Conservation (phyloP, 495 filamentous ascomycete species). For the Penicillium pancosmium region DNA sequence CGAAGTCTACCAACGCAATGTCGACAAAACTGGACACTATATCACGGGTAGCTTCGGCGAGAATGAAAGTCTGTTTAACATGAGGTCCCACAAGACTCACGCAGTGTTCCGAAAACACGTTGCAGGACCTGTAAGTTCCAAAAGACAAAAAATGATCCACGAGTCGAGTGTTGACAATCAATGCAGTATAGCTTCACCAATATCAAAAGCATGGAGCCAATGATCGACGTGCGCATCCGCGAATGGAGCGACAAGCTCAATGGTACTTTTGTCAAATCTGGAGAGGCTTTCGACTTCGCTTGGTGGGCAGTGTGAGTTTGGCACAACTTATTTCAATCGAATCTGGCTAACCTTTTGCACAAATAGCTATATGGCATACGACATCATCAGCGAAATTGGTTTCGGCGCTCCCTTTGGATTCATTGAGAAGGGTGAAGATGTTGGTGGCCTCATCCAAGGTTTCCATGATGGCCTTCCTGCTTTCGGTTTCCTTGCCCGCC, state of each 20-base stretch:
- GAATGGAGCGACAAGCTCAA: constrained; percentile 49
- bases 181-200: constrained; percentile 54
- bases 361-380: constrained; percentile 57
- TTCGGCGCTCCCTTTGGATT: constrained; percentile 66
- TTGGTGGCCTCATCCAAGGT: constrained; percentile 54
- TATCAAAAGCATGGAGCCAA: constrained; percentile 55
- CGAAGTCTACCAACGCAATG: constrained; percentile 55
- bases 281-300: constrained; percentile 52
- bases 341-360: not conserved
- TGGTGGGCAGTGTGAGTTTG: constrained; percentile 52
- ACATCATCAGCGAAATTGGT: constrained; percentile 65
- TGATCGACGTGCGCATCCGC: constrained; percentile 47
- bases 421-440: constrained; percentile 59
- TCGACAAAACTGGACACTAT: constrained; percentile 58
- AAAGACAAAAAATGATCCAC: not conserved
- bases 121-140: constrained; percentile 32
- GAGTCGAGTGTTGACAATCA: constrained; percentile 16
- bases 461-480: constrained; percentile 53
- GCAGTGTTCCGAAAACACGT: constrained; percentile 48
- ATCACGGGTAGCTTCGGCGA: constrained; percentile 54
- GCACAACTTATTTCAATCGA: constrained; percentile 6
- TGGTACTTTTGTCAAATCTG: constrained; percentile 43
- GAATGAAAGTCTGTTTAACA: constrained; percentile 51
- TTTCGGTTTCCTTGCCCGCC: constrained; percentile 50
- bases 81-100: constrained; percentile 51